Base-by-base conservation (phyloP, 768 basidiomycete genomes). In the Boletus vinaceobasis region DNA sequence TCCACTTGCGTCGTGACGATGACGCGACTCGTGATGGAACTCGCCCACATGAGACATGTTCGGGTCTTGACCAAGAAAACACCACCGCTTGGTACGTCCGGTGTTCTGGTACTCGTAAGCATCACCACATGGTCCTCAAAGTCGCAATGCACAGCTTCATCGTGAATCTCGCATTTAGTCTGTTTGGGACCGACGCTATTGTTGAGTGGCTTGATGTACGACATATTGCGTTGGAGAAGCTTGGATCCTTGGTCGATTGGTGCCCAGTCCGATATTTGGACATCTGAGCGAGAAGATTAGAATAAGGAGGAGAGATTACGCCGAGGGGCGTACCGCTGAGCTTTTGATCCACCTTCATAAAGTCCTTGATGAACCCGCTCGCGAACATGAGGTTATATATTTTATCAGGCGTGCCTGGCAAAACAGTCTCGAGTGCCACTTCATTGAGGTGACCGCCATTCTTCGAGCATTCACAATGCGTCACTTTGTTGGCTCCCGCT, bases 321-420 rank as follows among this genome's bases (percentile, higher is more conserved):
- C 23, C 2, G 10, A 19, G 15, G 21, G 7, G 74, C 87, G 59
- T 61, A 95, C 97, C 96, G 17, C 79, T 75, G 17, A 98, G 76
- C 68, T 90, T 94, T 74, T 98, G 94, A 59, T 92, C 83, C n/a
- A 84, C 81, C 29, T 79, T 74, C 86, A 98, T 84, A 69, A 98
- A 99, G 40, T 90, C 90, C 71, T 95, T 97, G 64, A 95, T 86
- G 73, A 97, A 98, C 37, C 85, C 94, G 71, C 93, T 95, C 43
- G 93, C 86, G 67, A 98, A 98, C 77, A 98, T 92, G 64, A 99
- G 76, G 67, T 93, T 94, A 74, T 97, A 90, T 43, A 98, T 91
- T 75, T 90, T 87, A 66, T 98, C 95, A 3, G 97, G 97, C 1
- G 93, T 87, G 29, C 93, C 92, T 31, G 94, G 93, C 43, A 98